A percentile compares a stretch with the other conserved stretches of the same genome.
Evolutionary conservation across 129 eudicot species (phyloP).

Genomic region (Saposhnikovia divaricata): DNA sequence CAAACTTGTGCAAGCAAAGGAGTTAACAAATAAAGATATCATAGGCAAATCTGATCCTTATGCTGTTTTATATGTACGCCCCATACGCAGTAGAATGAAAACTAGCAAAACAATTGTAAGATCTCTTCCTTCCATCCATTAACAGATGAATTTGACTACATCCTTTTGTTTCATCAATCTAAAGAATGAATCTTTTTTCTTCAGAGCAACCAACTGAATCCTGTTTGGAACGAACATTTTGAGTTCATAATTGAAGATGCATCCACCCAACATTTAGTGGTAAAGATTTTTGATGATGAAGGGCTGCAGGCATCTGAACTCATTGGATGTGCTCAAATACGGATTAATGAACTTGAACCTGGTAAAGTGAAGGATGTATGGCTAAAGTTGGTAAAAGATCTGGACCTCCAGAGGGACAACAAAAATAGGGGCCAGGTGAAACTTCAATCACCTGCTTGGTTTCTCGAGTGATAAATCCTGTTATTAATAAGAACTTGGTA

Average conservation of each 20-base stretch:
- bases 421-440: slow-evolving; percentile 89
- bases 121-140: slow-evolving; percentile 3
- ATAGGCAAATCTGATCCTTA: slow-evolving; percentile 97
- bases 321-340: slow-evolving; percentile 76
- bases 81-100: slow-evolving; percentile 56
- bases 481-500: neutral
- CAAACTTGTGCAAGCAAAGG: slow-evolving; percentile 93
- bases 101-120: slow-evolving; percentile 88
- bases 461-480: neutral
- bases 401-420: slow-evolving; percentile 74
- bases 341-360: slow-evolving; percentile 65
- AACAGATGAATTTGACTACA: neutral
- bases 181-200: neutral
- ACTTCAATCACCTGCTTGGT: neutral
- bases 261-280: slow-evolving; percentile 80
- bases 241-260: slow-evolving; percentile 84
- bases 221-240: slow-evolving; percentile 96
- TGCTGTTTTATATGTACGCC: slow-evolving; percentile 70
- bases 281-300: slow-evolving; percentile 78
- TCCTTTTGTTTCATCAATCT: neutral
- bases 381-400: slow-evolving; percentile 88
- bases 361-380: slow-evolving; percentile 95
- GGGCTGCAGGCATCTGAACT: slow-evolving; percentile 84
- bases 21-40: slow-evolving; percentile 76
- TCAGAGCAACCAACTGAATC: slow-evolving; percentile 87